Evolutionary conservation across 2,329 filamentous ascomycete species (phyloP).

Genomic region (Paraphaeosphaeria minitans): DNA sequence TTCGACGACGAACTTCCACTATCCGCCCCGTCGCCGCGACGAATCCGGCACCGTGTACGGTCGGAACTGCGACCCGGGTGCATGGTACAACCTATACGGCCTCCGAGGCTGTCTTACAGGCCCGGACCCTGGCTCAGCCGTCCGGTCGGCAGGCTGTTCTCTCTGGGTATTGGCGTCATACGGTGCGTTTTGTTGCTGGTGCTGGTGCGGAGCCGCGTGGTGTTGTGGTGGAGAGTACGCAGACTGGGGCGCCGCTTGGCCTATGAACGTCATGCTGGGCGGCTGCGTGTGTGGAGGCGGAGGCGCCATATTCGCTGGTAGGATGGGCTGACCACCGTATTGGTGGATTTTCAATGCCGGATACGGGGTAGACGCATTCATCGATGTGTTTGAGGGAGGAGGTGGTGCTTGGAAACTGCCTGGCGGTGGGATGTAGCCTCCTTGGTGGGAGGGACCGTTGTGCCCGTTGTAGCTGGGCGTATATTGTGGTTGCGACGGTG

Average conservation of each 20-base stretch:
- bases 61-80: conserved; percentile 42
- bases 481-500: conserved; percentile 45
- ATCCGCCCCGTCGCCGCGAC: conserved; percentile 30
- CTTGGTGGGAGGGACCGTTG: conserved; percentile 27
- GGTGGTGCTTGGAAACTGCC: conserved; percentile 42
- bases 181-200: conserved; percentile 9
- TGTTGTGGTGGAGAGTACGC: conserved; percentile 32
- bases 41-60: conserved; percentile 36
- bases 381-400: conserved; percentile 23
- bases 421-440: conserved; percentile 40
- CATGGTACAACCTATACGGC: conserved; percentile 39
- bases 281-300: conserved; percentile 26
- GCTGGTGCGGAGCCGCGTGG: conserved; percentile 13
- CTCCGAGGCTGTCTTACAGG: conserved; percentile 25
- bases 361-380: conserved; percentile 24
- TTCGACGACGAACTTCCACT: no score
- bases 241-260: conserved; percentile 17
- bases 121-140: conserved; percentile 27
- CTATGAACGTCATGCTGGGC: conserved; percentile 20
- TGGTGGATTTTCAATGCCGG: conserved; percentile 46
- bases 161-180: conserved; percentile 25
- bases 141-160: conserved; percentile 22
- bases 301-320: conserved; percentile 46
- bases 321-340: conserved; percentile 48
- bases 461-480: conserved; percentile 44